Evolutionary conservation across 1,284 basidiomycete species (phyloP).

Genomic region (Violaceomyces palustris): DNA sequence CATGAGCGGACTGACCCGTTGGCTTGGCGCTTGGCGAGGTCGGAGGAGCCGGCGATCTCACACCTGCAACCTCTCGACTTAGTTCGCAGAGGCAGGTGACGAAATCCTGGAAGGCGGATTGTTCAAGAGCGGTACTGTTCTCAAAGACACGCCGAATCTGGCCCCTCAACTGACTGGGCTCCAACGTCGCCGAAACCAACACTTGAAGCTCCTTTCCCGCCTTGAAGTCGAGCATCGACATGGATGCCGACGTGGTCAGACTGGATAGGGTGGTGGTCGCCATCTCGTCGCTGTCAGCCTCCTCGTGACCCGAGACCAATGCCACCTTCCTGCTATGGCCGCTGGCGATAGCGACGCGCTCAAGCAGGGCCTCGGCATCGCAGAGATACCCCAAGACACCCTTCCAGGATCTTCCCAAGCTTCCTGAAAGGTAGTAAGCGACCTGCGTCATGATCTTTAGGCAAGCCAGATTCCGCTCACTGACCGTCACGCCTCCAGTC

Average conservation of each 20-base stretch:
- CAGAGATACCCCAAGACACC: slow-evolving; percentile 66
- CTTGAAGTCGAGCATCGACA: slow-evolving; percentile 15
- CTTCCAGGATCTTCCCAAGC: slow-evolving; percentile 83
- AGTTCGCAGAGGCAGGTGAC: slow-evolving; percentile 75
- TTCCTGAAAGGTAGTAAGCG: slow-evolving; percentile 75
- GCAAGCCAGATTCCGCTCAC: slow-evolving; percentile 83
- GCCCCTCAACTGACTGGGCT: slow-evolving; percentile 9
- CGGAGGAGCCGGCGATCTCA: slow-evolving; percentile 43
- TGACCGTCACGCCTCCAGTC: slow-evolving; percentile 58
- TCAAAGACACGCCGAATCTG: slow-evolving; percentile 39
- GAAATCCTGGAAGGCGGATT: slow-evolving; percentile 75
- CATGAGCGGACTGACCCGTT: slow-evolving; percentile 5
- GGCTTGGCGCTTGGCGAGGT: slow-evolving; percentile 32
- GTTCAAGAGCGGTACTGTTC: slow-evolving; percentile 66
- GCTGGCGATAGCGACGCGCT: neutral
- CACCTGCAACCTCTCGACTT: slow-evolving; percentile 57
- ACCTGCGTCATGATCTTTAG: slow-evolving; percentile 75
- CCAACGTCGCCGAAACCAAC: slow-evolving; percentile 15
- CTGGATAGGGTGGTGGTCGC: slow-evolving; percentile 16
- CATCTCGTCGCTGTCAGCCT: neutral
- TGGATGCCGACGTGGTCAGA: slow-evolving; percentile 13
- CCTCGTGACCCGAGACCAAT: neutral
- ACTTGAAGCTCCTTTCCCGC: slow-evolving; percentile 25
- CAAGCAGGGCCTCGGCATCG: slow-evolving; percentile 21
- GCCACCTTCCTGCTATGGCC: neutral